Conservation (phyloP, 371 early-diverging fungal genomes). For the Actinomortierella wolfii region DNA sequence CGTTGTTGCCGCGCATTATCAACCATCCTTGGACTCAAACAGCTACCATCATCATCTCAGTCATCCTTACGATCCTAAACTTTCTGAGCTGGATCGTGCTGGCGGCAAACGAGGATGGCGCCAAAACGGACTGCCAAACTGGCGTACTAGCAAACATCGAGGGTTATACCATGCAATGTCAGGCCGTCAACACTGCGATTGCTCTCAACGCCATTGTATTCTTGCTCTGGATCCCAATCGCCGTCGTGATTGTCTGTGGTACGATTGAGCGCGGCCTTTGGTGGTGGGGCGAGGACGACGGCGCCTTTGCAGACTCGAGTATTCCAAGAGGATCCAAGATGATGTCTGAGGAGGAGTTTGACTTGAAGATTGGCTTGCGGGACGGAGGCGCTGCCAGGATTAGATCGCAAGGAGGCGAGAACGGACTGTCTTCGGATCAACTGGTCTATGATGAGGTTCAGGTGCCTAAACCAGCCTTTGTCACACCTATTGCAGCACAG, state of each 20-base stretch:
- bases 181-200: slow-evolving; percentile 32
- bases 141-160: slow-evolving; percentile 10
- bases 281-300: slow-evolving; percentile 48
- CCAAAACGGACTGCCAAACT: slow-evolving; percentile 16
- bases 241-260: slow-evolving; percentile 43
- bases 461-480: slow-evolving; percentile 39
- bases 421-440: slow-evolving; percentile 21
- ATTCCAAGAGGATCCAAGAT: slow-evolving; percentile 34
- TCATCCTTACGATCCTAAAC: slow-evolving; percentile 36
- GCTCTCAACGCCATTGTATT: slow-evolving; percentile 24
- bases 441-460: slow-evolving; percentile 13
- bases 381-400: too few species aligned
- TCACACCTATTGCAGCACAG: slow-evolving; percentile 43
- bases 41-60: slow-evolving; percentile 33
- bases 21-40: slow-evolving; percentile 42
- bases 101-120: slow-evolving; percentile 25
- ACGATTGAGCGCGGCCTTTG: slow-evolving; percentile 42
- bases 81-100: slow-evolving; percentile 43
- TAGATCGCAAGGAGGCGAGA: slow-evolving; percentile 10
- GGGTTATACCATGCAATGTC: slow-evolving; percentile 28
- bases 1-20: slow-evolving; percentile 34
- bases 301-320: slow-evolving; percentile 20
- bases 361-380: slow-evolving; percentile 33
- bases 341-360: slow-evolving; percentile 46
- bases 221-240: slow-evolving; percentile 41